Base-by-base conservation (phyloP, 352 stramenopile genomes). In the Globisporangium polare region DNA sequence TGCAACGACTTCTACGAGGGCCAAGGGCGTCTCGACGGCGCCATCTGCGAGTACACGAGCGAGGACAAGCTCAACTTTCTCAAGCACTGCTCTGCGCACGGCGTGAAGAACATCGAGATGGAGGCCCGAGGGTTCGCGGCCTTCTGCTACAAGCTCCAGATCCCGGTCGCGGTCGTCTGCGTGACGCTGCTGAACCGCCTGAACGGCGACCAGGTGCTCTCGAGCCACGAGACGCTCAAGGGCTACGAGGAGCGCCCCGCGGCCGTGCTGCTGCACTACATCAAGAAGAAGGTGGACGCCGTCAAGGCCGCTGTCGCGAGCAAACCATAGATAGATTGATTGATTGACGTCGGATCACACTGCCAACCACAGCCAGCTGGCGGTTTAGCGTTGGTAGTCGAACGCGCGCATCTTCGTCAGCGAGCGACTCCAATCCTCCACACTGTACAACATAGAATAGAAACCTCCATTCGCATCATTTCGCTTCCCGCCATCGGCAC, bases 91-190 rank as follows among this genome's bases (percentile, higher is more conserved):
- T 70, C 79, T 4, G 74, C 68, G 17, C 67, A 66, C 12, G 83
- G 86, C 37, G 82, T 92, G 37, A 78, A 80, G 58, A 94, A 94
- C 76, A 94, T 94, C 35, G 86, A 94, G 68, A 94, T 94, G 86
- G 86, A 94, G 65, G 84, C 76, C 27, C 73, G 77, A 13, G 63
- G 74, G 59, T 90, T 94, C 45, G 80, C 86, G 22, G 74, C 74
- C 53, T 91, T 92, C 62, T 90, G 82, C 62, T 75, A 90, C 70
- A 84, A 85, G 66, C 80, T 92, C 51, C 65, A 83, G 39, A 93
- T 94, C 65, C 80, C 80, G n/a, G 72, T 88, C 6, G 84, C 79
- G 0, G 71, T 89, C 43, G 71, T 89, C 13, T 94, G 85, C 56
- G 83, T 92, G 59, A 84, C 82, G 29, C 71, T 94, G 26, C 64